Evolutionary conservation across 2,329 filamentous ascomycete species (phyloP).

Genomic region (Aspergillus neoniger): DNA sequence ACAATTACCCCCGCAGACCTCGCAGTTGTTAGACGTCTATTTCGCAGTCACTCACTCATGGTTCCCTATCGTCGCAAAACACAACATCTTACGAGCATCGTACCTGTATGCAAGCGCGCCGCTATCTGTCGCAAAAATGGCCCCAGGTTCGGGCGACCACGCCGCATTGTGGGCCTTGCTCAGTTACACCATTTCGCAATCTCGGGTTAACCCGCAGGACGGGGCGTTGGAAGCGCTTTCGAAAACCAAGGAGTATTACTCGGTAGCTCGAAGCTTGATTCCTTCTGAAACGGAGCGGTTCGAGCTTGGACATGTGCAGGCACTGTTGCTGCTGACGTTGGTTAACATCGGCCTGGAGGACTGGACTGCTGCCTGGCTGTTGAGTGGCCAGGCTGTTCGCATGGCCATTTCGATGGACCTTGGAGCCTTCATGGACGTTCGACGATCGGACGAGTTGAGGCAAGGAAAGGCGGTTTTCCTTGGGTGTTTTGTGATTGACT

Average conservation of each 20-base stretch:
- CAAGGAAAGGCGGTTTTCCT: conserved; percentile 50
- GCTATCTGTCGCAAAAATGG: conserved; percentile 29
- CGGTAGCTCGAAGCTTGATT: conserved; percentile 39
- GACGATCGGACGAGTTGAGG: conserved; percentile 34
- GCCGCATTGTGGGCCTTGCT: conserved; percentile 48
- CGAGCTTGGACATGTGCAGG: conserved; percentile 47
- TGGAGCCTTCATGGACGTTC: conserved; percentile 27
- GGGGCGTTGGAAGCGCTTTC: conserved; percentile 21
- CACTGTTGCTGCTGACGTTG: conserved; percentile 49
- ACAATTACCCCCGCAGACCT: conserved; percentile 53
- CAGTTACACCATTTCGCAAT: conserved; percentile 44
- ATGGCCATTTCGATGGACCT: conserved; percentile 47
- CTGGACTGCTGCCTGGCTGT: conserved; percentile 55
- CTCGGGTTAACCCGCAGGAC: conserved; percentile 19
- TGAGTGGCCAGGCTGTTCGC: conserved; percentile 55
- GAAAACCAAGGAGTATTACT: conserved; percentile 39
- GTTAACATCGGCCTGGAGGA: conserved; percentile 52
- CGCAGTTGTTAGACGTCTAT: conserved; percentile 58
- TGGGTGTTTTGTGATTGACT: conserved; percentile 58
- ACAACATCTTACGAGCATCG: conserved; percentile 57
- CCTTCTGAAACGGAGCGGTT: conserved; percentile 43
- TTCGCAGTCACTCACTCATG: conserved; percentile 61
- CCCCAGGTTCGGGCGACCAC: conserved; percentile 43
- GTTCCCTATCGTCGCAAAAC: conserved; percentile 62
- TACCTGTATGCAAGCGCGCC: conserved; percentile 55